phyloP scores from a whole-genome alignment of 1,284 basidiomycete species.

The Ustilago xerochloae region DNA sequence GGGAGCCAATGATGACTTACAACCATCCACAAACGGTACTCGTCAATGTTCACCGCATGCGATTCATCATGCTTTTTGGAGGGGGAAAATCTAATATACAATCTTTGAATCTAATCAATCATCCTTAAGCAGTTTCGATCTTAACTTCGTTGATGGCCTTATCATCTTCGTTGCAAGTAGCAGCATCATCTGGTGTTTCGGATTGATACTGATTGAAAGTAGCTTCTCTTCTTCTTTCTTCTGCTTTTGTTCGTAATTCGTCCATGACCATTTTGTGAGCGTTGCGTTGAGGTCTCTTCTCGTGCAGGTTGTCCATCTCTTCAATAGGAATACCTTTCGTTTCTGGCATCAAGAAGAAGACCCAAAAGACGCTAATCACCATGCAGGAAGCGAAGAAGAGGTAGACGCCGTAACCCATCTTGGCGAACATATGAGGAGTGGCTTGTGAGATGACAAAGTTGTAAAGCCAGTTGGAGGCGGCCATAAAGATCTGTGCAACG shows the following conservation, averaged over 20 bases:
- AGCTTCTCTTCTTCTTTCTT: conserved; percentile 18
- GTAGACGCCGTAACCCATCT: conserved; percentile 73
- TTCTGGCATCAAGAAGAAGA: conserved; percentile 76
- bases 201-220: conserved; percentile 7
- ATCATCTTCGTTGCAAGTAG: conserved; percentile 17
- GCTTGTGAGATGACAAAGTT: conserved; percentile 74
- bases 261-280: conserved; percentile 29
- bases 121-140: conserved; percentile 22
- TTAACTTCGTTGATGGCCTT: conserved; percentile 30
- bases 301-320: conserved; percentile 71
- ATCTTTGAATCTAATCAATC: too few species aligned
- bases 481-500: conserved; percentile 82
- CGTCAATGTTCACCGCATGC: too few species aligned
- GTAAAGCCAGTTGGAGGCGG: conserved; percentile 83
- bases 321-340: conserved; percentile 80
- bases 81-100: too few species aligned
- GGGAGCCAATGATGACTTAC: too few species aligned
- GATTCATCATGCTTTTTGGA: too few species aligned
- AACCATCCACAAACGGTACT: too few species aligned
- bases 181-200: not conserved
- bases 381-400: conserved; percentile 76
- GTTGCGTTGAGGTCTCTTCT: conserved; percentile 19
- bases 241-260: conserved; percentile 21
- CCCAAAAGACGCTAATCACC: conserved; percentile 73
- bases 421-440: conserved; percentile 58